Conservation (phyloP, 2,329 filamentous ascomycete species). For the Aplosporella prunicola region DNA sequence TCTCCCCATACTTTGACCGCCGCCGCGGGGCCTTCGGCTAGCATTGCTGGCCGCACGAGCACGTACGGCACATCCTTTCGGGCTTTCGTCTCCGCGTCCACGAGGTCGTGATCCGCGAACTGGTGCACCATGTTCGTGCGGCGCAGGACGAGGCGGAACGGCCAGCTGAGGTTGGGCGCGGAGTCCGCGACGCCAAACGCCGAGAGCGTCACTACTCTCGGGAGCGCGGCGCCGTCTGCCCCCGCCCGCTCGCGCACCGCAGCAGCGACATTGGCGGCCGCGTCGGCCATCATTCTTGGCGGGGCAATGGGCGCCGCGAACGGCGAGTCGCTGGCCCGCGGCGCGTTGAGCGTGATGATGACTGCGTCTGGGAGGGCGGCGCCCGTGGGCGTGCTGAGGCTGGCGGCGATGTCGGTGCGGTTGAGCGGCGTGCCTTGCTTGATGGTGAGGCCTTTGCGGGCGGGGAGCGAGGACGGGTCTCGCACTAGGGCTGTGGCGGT, state of each 20-base stretch:
- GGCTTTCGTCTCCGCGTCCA: constrained; percentile 34
- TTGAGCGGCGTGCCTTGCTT: constrained; percentile 31
- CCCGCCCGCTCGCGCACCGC: constrained; percentile 33
- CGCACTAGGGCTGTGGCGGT: constrained; percentile 40
- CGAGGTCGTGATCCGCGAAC: constrained; percentile 39
- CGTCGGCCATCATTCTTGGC: constrained; percentile 39
- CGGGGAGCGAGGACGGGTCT: constrained; percentile 24
- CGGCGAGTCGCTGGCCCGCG: constrained; percentile 38
- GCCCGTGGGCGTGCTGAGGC: constrained; percentile 21
- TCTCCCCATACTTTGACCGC: constrained; percentile 34
- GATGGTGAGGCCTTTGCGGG: constrained; percentile 28
- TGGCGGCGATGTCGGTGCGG: constrained; percentile 27
- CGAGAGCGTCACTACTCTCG: constrained; percentile 42
- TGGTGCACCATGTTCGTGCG: constrained; percentile 39
- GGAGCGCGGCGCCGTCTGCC: constrained; percentile 24
- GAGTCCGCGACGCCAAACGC: constrained; percentile 43
- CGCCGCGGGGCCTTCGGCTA: constrained; percentile 31
- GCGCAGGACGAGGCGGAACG: constrained; percentile 37
- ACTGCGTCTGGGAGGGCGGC: constrained; percentile 31
- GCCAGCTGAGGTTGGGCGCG: constrained; percentile 31
- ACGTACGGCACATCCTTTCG: constrained; percentile 33
- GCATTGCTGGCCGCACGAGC: constrained; percentile 36
- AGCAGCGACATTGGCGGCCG: constrained; percentile 28
- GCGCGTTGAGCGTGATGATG: constrained; percentile 42
- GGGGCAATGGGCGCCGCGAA: constrained; percentile 39